Evolutionary conservation across 2,329 filamentous ascomycete genomes (phyloP).

Genomic region (Alternaria burnsii): DNA sequence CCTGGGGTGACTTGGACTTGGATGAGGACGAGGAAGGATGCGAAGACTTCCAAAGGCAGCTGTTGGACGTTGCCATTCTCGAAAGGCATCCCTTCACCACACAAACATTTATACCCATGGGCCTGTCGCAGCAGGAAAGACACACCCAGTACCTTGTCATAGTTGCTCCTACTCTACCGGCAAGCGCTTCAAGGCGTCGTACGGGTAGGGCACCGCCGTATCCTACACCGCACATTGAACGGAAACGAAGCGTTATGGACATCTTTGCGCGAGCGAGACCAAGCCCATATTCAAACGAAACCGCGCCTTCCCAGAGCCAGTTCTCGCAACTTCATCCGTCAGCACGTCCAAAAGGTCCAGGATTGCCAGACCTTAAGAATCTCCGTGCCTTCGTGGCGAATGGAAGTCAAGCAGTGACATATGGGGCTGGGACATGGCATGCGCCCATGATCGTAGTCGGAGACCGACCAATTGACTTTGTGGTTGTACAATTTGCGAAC

Average conservation of each 20-base stretch:
- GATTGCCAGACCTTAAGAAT: constrained; percentile 75
- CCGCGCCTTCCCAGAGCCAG: constrained; percentile 46
- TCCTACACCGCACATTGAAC: constrained; percentile 49
- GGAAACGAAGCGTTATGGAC: constrained; percentile 44
- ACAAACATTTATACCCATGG: constrained; percentile 88
- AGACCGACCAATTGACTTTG: constrained; percentile 74
- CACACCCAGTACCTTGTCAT: constrained; percentile 77
- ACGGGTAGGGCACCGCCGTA: constrained; percentile 52
- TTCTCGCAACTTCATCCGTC: constrained; percentile 42
- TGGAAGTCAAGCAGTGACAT: constrained; percentile 85
- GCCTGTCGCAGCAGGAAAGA: constrained; percentile 58
- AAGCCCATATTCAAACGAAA: constrained; percentile 62
- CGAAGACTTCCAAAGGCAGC: constrained; percentile 30
- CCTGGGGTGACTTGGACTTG: constrained; percentile 45
- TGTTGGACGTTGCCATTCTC: constrained; percentile 76
- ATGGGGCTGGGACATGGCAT: constrained; percentile 92
- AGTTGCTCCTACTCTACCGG: constrained; percentile 79
- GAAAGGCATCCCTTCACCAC: constrained; percentile 94
- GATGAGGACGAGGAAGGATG: constrained; percentile 44
- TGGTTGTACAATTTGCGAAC: constrained; percentile 86
- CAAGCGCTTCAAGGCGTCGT: constrained; percentile 45
- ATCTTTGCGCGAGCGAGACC: constrained; percentile 54
- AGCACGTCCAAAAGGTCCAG: constrained; percentile 57
- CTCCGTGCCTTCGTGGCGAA: constrained; percentile 81
- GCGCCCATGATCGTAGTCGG: constrained; percentile 94